Percentiles rank a stretch among this genome's conserved stretches.
phyloP scores from a whole-genome alignment of 495 filamentous ascomycete genomes.

The Aspergillus sclerotiicarbonarius region DNA sequence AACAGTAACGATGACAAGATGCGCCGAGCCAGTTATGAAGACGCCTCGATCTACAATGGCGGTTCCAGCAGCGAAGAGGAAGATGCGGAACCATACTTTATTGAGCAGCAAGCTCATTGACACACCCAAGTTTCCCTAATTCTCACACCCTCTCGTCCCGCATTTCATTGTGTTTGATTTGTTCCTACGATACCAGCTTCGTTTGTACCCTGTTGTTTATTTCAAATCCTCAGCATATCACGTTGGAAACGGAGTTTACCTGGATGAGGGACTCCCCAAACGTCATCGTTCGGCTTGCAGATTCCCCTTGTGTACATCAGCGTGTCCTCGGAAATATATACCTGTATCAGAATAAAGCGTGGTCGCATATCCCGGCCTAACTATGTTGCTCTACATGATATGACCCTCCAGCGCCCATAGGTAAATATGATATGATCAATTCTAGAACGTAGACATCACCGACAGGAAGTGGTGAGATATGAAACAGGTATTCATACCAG shows the following conservation, averaged over 20 bases:
- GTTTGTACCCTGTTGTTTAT: conserved; percentile 1
- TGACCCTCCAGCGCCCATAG: neutral
- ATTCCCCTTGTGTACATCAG: neutral
- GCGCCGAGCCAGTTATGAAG: conserved; percentile 32
- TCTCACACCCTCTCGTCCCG: neutral
- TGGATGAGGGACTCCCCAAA: neutral
- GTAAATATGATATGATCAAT: neutral
- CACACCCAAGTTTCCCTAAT: neutral
- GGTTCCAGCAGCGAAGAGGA: conserved; percentile 38
- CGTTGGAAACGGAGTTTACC: neutral
- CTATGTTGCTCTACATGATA: neutral
- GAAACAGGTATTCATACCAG: neutral
- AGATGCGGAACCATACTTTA: conserved; percentile 31
- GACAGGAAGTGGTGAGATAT: neutral
- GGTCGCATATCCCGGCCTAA: neutral
- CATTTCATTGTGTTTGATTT: conserved; percentile 12
- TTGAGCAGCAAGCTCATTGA: conserved; percentile 28
- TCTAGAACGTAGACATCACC: neutral
- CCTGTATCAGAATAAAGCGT: neutral
- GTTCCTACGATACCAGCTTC: conserved; percentile 22
- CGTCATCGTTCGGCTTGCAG: neutral
- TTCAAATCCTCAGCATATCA: neutral
- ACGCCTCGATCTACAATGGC: conserved; percentile 34
- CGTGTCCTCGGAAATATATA: neutral
- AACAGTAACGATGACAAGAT: conserved; percentile 29